Evolutionary conservation across 148 eudicot genomes (phyloP), one percentile per base, ranked within the genome.

Genomic region (Nyssa sinensis): DNA sequence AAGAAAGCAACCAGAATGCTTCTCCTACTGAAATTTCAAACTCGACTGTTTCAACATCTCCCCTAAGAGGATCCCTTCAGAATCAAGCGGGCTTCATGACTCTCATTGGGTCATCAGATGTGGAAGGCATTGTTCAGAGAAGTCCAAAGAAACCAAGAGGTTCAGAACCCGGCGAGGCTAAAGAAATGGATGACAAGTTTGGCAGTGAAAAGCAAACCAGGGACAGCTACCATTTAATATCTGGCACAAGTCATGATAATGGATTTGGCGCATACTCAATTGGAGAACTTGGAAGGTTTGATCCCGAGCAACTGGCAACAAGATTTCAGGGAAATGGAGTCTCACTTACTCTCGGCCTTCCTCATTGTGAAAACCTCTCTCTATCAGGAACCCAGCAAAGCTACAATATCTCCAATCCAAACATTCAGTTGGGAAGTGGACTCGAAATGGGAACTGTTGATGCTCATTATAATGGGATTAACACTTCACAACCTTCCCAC

Each of bases 281-380:
- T 3, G 82, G 79, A 10, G 82, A 85, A 5, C 75, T 87, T 0
- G 90, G 79, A 11, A 81, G 88, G 79, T 87, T 85, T n/a, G 75
- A 70, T 61, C 77, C 79, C 0, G 85, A 81, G 30, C 88, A 82
- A 8, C 64, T 71, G 55, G 70, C 23, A 11, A 29, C 69, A 27
- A 69, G 75, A 25, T 81, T 75, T 58, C 79, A 78, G 69, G 85
- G 82, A 9, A 79, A 78, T 33, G 75, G 86, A 17, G 87, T 88
- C 2, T 85, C 91, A 3, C 83, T 88, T 2, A 85, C 88, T 25
- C 85, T 88, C 2, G 88, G 91, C n/a, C 85, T 85, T 66, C 91
- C 86, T 0, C 88, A 80, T 30, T 59, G 84, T 33, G 90, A 87
- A 14, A 81, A 71, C 70, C 80, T 74, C 16, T 68, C 84, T 4